Evolutionary conservation across 306 rosid genomes (phyloP).

Genomic region (Castanopsis chinensis): DNA sequence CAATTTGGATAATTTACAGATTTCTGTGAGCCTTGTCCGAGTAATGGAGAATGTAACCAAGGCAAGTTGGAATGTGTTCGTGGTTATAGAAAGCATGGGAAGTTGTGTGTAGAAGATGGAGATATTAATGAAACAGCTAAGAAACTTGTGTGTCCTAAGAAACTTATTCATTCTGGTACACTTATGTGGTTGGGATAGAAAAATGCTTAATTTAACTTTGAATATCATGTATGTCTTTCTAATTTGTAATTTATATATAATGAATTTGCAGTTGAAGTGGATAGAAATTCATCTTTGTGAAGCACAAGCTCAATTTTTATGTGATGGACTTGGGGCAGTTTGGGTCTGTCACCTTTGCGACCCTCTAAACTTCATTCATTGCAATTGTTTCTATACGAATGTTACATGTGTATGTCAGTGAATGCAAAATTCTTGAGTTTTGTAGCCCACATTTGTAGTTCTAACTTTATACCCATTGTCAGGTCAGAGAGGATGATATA

Average conservation of each 20-base stretch:
- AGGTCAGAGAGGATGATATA: conserved; percentile 65
- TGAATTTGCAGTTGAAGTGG: conserved; percentile 48
- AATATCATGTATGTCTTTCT: conserved; percentile 6
- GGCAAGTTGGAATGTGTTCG: conserved; percentile 65
- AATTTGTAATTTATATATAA: conserved; percentile 12
- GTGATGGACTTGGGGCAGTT: conserved; percentile 61
- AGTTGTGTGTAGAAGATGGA: conserved; percentile 77
- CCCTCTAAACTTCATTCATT: conserved; percentile 8
- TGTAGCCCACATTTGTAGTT: conserved; percentile 10
- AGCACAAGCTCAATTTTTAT: conserved; percentile 61
- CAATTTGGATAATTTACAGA: conserved; percentile 36
- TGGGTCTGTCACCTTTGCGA: conserved; percentile 60
- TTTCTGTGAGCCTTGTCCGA: conserved; percentile 83
- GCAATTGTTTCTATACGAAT: neutral
- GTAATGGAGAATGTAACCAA: conserved; percentile 60
- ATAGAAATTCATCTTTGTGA: conserved; percentile 57
- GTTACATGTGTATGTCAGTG: neutral
- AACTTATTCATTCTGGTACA: conserved; percentile 19
- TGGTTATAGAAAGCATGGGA: conserved; percentile 67
- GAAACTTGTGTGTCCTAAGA: conserved; percentile 57
- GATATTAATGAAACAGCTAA: conserved; percentile 64
- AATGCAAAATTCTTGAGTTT: conserved; percentile 3
- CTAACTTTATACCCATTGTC: conserved; percentile 19
- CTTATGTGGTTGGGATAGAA: neutral
- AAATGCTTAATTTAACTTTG: neutral